These are phyloP conservation scores for Talaromyces ruber DNA, from an alignment of 495 filamentous ascomycete species.

Conservation along the genomic window DNA sequence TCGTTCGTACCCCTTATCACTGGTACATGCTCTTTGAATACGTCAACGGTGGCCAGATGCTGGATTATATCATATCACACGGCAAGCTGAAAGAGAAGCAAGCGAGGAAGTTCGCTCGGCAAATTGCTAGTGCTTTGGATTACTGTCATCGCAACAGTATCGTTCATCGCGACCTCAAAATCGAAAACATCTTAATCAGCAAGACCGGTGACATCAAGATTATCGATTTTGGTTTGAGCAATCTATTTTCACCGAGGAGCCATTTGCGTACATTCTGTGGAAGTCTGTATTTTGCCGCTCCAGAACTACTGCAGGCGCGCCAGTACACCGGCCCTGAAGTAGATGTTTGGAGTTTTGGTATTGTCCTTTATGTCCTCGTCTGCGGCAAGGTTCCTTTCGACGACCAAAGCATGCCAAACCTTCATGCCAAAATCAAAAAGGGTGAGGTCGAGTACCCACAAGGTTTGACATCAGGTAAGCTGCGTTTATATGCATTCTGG, in stretches of 20 bases:
- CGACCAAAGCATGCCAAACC: conserved; percentile 96
- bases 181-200: conserved; percentile 98
- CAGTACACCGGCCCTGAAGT: conserved; percentile 96
- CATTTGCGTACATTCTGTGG: conserved; percentile 97
- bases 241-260: conserved; percentile 80
- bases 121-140: conserved; percentile 96
- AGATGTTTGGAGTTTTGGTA: conserved; percentile 98
- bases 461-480: conserved; percentile 80
- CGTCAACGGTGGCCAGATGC: conserved; percentile 98
- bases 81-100: conserved; percentile 97
- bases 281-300: conserved; percentile 95
- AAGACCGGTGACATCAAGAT: conserved; percentile 99
- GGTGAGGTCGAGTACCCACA: conserved; percentile 91
- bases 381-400: conserved; percentile 99
- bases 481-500: not conserved
- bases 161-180: conserved; percentile 95
- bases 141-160: conserved; percentile 99
- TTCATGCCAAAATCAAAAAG: conserved; percentile 99
- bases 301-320: conserved; percentile 86
- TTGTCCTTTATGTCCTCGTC: conserved; percentile 96
- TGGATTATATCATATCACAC: conserved; percentile 99
- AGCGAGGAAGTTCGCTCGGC: conserved; percentile 92
- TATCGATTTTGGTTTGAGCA: conserved; percentile 97
- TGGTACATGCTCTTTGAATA: conserved; percentile 99
- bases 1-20: conserved; percentile 90